Base-by-base conservation (phyloP, 129 eudicot genomes). In the Tagetes patula region DNA sequence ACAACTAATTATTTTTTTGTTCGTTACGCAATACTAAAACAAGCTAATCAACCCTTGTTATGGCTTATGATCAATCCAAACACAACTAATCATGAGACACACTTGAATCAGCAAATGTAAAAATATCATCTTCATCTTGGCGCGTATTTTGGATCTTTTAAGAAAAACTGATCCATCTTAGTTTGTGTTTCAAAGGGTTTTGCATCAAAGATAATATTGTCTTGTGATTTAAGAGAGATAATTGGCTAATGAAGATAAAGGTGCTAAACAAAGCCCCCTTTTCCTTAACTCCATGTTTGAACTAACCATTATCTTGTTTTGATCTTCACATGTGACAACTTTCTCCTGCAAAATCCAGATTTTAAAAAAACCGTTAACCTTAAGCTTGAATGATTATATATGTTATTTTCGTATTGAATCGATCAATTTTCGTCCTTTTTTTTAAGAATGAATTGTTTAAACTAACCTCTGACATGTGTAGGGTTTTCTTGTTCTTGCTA, bases 231-330 rank as follows among this genome's bases (percentile, higher is more conserved):
- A 61, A 61, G 77, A 72, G 45, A 80, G 76, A 77, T 83, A 83
- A 69, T 83, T 77, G 11, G 81, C 80, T 43, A 85, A 76, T 60
- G 85, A 61, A 30, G 95, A 85, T 61, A 85, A 80, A 32, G 95
- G 95, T 72, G 82, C 90, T 78, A 88, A 83, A 77, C 95, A 88
- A 73, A 88, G 87, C 48, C 90, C 95, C 49, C 81, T 81, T 83
- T 78, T 85, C 88, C 80, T 79, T 6, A 61, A 37, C 67, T 36
- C 67, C 43, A 61, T 36, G 36, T 61, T 61, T 61, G 45, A 53
- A 80, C 52, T 55, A 34, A 61, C 67, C 67, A 39, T 36, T 61
- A 39, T 61, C 45, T 61, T 61, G 45, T 36, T 61, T 80, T 62
- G 49, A 50, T 71, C 85, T 61, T 61, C 67, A 61, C 67, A 61